phyloP scores from a whole-genome alignment of 2,329 filamentous ascomycete genomes.

The Sarocladium brachiariae region DNA sequence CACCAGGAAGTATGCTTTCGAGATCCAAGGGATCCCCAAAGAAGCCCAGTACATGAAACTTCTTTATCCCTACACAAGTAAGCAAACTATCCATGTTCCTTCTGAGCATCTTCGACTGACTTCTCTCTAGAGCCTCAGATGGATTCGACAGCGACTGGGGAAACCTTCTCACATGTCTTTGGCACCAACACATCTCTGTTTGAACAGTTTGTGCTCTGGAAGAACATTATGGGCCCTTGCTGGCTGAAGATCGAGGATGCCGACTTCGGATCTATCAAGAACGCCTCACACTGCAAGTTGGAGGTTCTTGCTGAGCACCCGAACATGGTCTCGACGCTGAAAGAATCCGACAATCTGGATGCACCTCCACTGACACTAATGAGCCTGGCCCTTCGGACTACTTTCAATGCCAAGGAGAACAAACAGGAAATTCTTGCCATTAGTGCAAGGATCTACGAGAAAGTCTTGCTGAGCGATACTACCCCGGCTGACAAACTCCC shows the following conservation, averaged over 20 bases:
- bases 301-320: conserved; percentile 79
- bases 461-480: conserved; percentile 79
- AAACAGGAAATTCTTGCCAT: conserved; percentile 93
- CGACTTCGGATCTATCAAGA: conserved; percentile 77
- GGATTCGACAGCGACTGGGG: conserved; percentile 63
- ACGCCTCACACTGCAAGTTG: conserved; percentile 94
- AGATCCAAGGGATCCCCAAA: conserved; percentile 77
- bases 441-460: conserved; percentile 88
- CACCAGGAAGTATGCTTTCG: conserved; percentile 90
- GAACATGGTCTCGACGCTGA: conserved; percentile 63
- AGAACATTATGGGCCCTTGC: conserved; percentile 97
- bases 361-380: conserved; percentile 88
- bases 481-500: conserved; percentile 83
- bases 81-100: conserved; percentile 18
- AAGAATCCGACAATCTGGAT: conserved; percentile 74
- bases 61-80: conserved; percentile 86
- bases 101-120: conserved; percentile 7
- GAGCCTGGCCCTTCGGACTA: conserved; percentile 83
- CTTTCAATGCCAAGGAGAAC: conserved; percentile 85
- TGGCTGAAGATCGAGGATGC: conserved; percentile 89
- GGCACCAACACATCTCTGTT: conserved; percentile 90
- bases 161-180: conserved; percentile 92
- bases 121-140: conserved; percentile 52
- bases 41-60: conserved; percentile 90
- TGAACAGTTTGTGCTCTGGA: conserved; percentile 97